phyloP scores from a whole-genome alignment of 345 rosid species.

The Xanthoceras sorbifolium region DNA sequence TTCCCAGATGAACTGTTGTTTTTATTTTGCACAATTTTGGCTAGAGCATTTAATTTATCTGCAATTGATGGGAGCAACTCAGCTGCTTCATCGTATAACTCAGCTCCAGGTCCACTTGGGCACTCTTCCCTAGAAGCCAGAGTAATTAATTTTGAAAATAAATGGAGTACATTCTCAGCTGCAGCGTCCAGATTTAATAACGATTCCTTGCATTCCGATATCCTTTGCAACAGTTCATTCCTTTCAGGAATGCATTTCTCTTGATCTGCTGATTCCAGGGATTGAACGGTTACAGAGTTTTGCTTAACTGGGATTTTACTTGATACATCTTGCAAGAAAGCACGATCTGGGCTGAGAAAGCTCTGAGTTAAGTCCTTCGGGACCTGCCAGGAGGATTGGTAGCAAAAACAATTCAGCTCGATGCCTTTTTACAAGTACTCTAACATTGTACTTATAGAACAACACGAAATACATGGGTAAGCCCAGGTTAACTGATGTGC shows the following conservation, averaged over 20 bases:
- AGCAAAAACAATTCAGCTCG: too few species aligned
- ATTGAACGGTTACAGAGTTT: slow-evolving; percentile 21
- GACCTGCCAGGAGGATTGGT: slow-evolving; percentile 26
- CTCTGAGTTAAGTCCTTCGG: slow-evolving; percentile 10
- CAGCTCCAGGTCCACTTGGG: slow-evolving; percentile 34
- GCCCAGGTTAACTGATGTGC: too few species aligned
- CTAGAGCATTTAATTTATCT: slow-evolving; percentile 44
- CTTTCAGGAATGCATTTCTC: slow-evolving; percentile 19
- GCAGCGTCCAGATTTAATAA: slow-evolving; percentile 46
- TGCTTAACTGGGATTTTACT: slow-evolving; percentile 15
- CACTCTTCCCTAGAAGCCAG: slow-evolving; percentile 37
- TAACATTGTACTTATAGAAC: too few species aligned
- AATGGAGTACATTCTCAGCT: slow-evolving; percentile 36
- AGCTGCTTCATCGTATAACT: slow-evolving; percentile 47
- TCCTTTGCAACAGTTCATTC: slow-evolving; percentile 33
- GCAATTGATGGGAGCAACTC: slow-evolving; percentile 50
- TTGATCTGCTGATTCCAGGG: slow-evolving; percentile 9
- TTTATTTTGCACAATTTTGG: slow-evolving; percentile 29
- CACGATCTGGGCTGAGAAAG: neutral
- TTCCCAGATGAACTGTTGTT: slow-evolving; percentile 14
- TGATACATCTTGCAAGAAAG: slow-evolving; percentile 5
- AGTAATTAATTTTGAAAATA: slow-evolving; percentile 42
- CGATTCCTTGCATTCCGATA: slow-evolving; percentile 55
- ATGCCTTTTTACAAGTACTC: too few species aligned
- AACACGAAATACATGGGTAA: too few species aligned